Evolutionary conservation across 1,139 yeast species (phyloP).

Genomic region (Lodderomyces jiufengensis): DNA sequence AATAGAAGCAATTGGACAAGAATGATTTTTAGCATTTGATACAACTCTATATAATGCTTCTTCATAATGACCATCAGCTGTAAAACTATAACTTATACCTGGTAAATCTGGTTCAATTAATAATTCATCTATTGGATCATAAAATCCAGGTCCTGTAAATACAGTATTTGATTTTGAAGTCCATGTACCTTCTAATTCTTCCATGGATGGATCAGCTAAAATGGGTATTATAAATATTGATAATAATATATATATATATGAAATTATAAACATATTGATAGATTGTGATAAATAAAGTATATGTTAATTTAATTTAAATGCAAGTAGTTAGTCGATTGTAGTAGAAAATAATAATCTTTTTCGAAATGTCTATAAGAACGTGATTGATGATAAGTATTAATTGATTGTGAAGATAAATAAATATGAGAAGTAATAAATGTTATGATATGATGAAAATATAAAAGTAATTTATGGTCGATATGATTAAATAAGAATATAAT

Average conservation of each 20-base stretch:
- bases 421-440: too few species aligned
- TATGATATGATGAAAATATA: too few species aligned
- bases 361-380: too few species aligned
- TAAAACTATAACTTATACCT: constrained; percentile 89
- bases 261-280: not conserved
- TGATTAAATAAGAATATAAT: too few species aligned
- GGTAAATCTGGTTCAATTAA: constrained; percentile 94
- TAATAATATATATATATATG: constrained; percentile 1
- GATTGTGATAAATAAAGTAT: too few species aligned
- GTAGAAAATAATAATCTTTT: too few species aligned
- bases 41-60: constrained; percentile 81
- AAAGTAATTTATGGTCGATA: too few species aligned
- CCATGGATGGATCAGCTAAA: constrained; percentile 26
- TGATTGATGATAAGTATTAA: too few species aligned
- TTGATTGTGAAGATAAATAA: too few species aligned
- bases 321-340: too few species aligned
- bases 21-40: constrained; percentile 68
- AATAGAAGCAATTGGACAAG: constrained; percentile 78
- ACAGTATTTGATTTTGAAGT: constrained; percentile 89
- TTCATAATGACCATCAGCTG: constrained; percentile 86
- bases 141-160: constrained; percentile 95
- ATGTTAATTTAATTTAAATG: too few species aligned
- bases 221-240: constrained; percentile 5
- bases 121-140: constrained; percentile 91
- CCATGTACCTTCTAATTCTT: constrained; percentile 84